Evolutionary conservation across 1,284 basidiomycete genomes (phyloP).

Genomic region (Phlebopus sp.): DNA sequence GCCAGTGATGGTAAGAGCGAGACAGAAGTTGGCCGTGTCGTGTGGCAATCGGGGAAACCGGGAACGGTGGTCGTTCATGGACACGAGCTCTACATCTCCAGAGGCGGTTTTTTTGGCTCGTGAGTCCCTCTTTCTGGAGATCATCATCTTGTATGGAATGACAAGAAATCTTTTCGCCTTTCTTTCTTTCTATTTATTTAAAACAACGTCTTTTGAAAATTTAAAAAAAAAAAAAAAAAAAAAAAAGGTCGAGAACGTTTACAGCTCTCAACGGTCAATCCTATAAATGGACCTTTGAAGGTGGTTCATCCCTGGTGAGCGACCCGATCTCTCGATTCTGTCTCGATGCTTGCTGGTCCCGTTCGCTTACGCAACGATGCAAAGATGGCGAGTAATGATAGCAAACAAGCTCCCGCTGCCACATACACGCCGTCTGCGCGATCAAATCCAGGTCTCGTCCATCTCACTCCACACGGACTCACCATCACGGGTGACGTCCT

Average conservation of each 20-base stretch:
- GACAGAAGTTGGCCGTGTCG: constrained; percentile 24
- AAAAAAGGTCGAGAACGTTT: constrained; percentile 29
- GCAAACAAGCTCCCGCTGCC: constrained; percentile 32
- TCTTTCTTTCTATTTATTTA: too few relatives aligned
- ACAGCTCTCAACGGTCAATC: constrained; percentile 34
- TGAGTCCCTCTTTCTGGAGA: constrained; percentile 22
- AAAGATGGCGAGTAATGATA: constrained; percentile 31
- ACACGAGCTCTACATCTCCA: constrained; percentile 23
- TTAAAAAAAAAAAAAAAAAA: too few relatives aligned
- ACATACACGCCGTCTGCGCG: constrained; percentile 26
- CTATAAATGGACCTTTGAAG: constrained; percentile 35
- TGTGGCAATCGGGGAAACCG: constrained; percentile 31
- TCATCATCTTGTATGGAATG: neutral
- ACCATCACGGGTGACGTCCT: constrained; percentile 33
- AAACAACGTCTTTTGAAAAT: too few relatives aligned
- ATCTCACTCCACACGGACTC: constrained; percentile 33
- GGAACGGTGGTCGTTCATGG: constrained; percentile 28
- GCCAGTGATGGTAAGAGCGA: constrained; percentile 25
- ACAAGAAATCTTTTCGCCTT: neutral
- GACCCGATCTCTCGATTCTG: neutral
- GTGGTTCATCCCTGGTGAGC: constrained; percentile 31
- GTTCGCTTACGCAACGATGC: too few relatives aligned
- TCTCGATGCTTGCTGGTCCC: constrained; percentile 1
- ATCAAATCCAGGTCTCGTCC: constrained; percentile 29
- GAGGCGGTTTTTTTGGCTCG: constrained; percentile 30